Conservation (phyloP, 2,329 filamentous ascomycete genomes). For the Nakataea oryzae region DNA sequence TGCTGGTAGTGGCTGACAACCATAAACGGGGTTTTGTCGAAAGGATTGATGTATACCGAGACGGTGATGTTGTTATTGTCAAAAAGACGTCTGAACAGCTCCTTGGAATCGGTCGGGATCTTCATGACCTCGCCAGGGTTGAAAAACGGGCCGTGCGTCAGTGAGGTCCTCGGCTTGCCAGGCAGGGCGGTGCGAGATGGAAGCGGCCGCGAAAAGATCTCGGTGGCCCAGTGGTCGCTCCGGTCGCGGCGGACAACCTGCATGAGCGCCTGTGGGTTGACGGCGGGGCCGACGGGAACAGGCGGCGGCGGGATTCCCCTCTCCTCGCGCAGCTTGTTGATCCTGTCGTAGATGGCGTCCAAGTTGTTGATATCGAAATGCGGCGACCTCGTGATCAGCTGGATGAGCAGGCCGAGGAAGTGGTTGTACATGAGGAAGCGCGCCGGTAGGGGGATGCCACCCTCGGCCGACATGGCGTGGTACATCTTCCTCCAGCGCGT, state of each 20-base stretch:
- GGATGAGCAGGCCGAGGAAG: conserved; percentile 37
- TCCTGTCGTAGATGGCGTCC: conserved; percentile 34
- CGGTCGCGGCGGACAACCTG: not conserved
- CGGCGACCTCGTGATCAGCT: conserved; percentile 38
- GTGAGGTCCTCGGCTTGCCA: conserved; percentile 15
- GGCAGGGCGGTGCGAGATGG: conserved; percentile 39
- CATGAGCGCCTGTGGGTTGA: not conserved
- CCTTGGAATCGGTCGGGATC: conserved; percentile 35
- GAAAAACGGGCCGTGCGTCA: conserved; percentile 28
- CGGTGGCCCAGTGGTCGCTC: conserved; percentile 44
- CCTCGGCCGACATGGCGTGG: conserved; percentile 41
- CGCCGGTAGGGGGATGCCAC: conserved; percentile 36
- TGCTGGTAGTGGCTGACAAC: conserved; percentile 31
- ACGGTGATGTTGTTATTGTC: conserved; percentile 44
- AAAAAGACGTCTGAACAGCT: conserved; percentile 42
- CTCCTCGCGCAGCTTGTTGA: conserved; percentile 41
- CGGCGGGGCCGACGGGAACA: not conserved
- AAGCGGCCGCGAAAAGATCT: conserved; percentile 46
- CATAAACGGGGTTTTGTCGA: conserved; percentile 33
- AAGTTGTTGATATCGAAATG: conserved; percentile 46
- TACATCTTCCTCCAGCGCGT: conserved; percentile 50
- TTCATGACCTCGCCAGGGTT: conserved; percentile 26
- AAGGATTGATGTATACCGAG: conserved; percentile 34
- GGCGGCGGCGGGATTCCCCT: conserved; percentile 33
- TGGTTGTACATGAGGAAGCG: conserved; percentile 47